phyloP scores from a whole-genome alignment of 805 yeast genomes.

The Metschnikowia cubensis region DNA sequence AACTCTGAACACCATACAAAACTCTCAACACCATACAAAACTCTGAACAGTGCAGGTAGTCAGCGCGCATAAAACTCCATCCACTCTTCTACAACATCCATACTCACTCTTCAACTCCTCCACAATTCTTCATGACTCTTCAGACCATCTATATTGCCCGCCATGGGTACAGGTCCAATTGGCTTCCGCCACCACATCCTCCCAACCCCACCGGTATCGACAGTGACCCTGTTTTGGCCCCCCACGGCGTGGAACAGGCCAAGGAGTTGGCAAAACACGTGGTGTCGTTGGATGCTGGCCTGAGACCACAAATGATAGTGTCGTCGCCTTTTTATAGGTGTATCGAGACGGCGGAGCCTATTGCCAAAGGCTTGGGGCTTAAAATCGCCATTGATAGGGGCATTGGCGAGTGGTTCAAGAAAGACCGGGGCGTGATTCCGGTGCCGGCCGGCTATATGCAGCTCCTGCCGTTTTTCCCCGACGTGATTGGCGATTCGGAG shows the following conservation, averaged over 20 bases:
- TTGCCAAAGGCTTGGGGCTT: conserved; percentile 54
- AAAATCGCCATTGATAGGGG: conserved; percentile 74
- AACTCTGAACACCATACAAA: too few species aligned
- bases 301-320: conserved; percentile 67
- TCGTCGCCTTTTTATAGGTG: conserved; percentile 89
- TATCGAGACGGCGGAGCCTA: conserved; percentile 73
- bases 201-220: conserved; percentile 85
- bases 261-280: conserved; percentile 67
- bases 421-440: conserved; percentile 66
- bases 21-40: too few species aligned
- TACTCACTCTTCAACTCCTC: neutral
- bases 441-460: conserved; percentile 53
- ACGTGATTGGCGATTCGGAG: conserved; percentile 26
- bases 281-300: conserved; percentile 39
- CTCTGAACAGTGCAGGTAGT: too few species aligned
- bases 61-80: too few species aligned
- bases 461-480: conserved; percentile 50
- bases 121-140: conserved; percentile 34
- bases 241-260: conserved; percentile 87
- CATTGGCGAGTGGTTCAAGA: conserved; percentile 87
- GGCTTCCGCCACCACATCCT: conserved; percentile 72
- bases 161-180: conserved; percentile 89
- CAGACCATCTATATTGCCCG: conserved; percentile 67
- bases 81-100: neutral
- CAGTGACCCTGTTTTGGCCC: conserved; percentile 84